These are phyloP conservation scores for Castanea crenata DNA, from an alignment of 306 rosid species.

Conservation along the genomic window DNA sequence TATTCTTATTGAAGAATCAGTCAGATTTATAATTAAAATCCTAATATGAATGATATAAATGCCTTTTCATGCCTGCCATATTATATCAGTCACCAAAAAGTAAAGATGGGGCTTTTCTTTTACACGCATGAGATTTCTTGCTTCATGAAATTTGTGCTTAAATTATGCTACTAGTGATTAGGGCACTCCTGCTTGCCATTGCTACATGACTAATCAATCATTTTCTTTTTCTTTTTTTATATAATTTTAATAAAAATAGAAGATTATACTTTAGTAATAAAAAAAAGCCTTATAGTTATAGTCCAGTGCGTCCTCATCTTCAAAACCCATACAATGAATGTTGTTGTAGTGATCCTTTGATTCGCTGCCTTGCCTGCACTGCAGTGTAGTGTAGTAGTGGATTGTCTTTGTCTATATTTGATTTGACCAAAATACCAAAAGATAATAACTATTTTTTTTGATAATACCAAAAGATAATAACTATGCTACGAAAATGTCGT, in stretches of 20 bases:
- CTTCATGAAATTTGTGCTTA: slow-evolving; percentile 33
- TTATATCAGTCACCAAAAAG: not conserved
- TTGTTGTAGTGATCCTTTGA: not conserved
- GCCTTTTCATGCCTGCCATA: not conserved
- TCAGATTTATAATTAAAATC: slow-evolving; percentile 34
- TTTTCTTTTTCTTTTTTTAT: too few species aligned
- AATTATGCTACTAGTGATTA: slow-evolving; percentile 14
- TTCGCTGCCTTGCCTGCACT: not conserved
- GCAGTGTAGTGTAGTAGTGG: not conserved
- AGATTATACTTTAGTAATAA: not conserved
- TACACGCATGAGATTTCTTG: slow-evolving; percentile 41
- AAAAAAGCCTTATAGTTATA: not conserved
- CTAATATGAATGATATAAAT: slow-evolving; percentile 14
- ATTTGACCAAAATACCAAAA: slow-evolving; percentile 13
- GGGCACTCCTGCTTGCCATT: not conserved
- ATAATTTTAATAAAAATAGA: not conserved
- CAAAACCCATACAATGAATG: not conserved
- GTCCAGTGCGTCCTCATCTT: not conserved
- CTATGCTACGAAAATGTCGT: slow-evolving; percentile 1
- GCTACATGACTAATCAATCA: too few species aligned
- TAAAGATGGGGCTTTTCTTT: not conserved
- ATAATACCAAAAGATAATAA: not conserved
- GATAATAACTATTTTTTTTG: not conserved
- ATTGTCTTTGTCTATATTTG: not conserved
- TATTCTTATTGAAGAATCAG: slow-evolving; percentile 53